Conservation (phyloP, 352 stramenopile genomes). For the Phytopythium delawarense region DNA sequence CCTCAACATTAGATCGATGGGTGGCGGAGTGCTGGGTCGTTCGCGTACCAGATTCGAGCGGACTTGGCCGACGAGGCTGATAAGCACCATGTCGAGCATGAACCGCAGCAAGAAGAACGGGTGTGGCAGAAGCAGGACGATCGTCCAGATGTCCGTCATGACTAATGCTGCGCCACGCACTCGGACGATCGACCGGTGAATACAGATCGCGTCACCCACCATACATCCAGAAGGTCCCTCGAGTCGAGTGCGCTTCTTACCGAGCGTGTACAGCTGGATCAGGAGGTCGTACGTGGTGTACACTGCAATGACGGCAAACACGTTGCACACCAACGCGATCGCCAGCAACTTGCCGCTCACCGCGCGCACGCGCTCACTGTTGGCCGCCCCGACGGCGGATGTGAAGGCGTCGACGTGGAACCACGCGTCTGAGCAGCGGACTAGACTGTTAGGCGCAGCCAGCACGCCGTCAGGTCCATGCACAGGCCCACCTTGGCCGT, state of each 20-base stretch:
- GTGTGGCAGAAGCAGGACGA: constrained; percentile 48
- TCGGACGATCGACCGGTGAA: background rate
- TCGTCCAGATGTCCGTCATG: constrained; percentile 28
- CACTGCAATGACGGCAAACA: constrained; percentile 20
- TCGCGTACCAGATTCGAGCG: constrained; percentile 42
- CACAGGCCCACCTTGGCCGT: constrained; percentile 16
- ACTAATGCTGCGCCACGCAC: constrained; percentile 17
- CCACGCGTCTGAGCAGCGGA: constrained; percentile 33
- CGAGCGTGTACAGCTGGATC: constrained; percentile 41
- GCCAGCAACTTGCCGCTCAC: constrained; percentile 27
- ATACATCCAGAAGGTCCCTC: background rate
- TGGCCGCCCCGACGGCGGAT: constrained; percentile 17
- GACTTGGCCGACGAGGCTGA: constrained; percentile 32
- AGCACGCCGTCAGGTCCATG: too few species aligned
- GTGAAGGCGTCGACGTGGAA: constrained; percentile 37
- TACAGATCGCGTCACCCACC: background rate
- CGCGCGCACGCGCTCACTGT: constrained; percentile 23
- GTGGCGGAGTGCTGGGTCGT: too few species aligned
- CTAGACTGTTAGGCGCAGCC: background rate
- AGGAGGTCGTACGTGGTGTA: constrained; percentile 23
- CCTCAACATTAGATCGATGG: background rate
- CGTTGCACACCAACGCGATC: constrained; percentile 26
- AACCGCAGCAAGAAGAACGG: constrained; percentile 54
- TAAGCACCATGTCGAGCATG: constrained; percentile 45
- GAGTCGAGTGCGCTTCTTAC: constrained; percentile 13